Evolutionary conservation across 768 basidiomycete genomes (phyloP), one percentile per base, ranked within the genome.

Genomic region (Lactarius sp.): DNA sequence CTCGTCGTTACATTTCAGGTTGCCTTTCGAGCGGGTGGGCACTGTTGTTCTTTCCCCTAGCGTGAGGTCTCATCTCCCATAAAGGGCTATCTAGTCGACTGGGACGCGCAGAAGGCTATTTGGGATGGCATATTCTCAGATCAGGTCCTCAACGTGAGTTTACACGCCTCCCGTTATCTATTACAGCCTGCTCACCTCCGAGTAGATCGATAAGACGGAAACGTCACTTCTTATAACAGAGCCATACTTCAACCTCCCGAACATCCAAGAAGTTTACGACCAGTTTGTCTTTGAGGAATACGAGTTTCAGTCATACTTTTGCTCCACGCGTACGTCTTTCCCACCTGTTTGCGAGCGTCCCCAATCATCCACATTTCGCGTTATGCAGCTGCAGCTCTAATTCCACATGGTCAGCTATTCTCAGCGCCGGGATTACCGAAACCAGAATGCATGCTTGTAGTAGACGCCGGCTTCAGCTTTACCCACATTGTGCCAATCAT

Each of bases 271-370:
- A 33, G 82, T 91, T 39, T 94, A 95, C 70, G 95, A 98, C 72
- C 93, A 98, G 74, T 90, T 98, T 72, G 80, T 96, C 2, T 98
- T 97, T 70, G 95, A 98, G 73, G 94, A 98, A 75, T 98, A 94
- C 77, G 94, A 95, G 70, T 97, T 96, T 72, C 79, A 81, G 52
- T 85, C 90, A 52, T 94, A 91, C 73, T 80, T 83, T 70, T 83
- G 94, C 34, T 86, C 85, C 71, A 85, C 92, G 58, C 88, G 95
- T 96, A 75, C 72, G 90, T 79, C 27, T 52, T 59, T 57, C 33
- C 58, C 44, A 39, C 49, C 44, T 47, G 20, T 59, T 58, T 69
- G 64, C 60, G 60, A 62, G 60, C 63, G 67, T 68, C 70, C 67
- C 44, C 61, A 55, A 49, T 66, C 52, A 62, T 49, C 27, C 14